Conservation (phyloP, 352 stramenopile genomes). For the Phytophthora sojae region DNA sequence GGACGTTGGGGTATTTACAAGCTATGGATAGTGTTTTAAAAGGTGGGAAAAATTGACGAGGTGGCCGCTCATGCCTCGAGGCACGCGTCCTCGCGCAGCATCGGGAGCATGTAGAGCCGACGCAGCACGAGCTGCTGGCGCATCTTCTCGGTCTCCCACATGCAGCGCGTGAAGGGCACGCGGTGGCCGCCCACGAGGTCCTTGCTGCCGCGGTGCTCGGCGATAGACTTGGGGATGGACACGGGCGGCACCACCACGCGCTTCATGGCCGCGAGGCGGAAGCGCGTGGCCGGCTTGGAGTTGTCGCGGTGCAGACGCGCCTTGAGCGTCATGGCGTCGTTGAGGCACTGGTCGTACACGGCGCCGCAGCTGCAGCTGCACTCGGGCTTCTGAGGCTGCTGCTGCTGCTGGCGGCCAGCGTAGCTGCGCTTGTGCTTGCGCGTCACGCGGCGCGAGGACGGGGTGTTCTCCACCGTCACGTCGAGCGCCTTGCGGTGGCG, state of each 20-base stretch:
- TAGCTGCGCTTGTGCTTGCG: slow-evolving; percentile 41
- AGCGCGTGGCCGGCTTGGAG: slow-evolving; percentile 42
- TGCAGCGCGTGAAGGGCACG: slow-evolving; percentile 68
- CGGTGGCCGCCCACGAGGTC: slow-evolving; percentile 64
- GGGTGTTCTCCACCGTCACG: slow-evolving; percentile 25
- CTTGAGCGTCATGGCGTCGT: slow-evolving; percentile 41
- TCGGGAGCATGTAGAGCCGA: slow-evolving; percentile 37
- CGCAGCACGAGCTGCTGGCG: slow-evolving; percentile 39
- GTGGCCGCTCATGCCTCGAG: slow-evolving; percentile 27
- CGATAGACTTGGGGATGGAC: slow-evolving; percentile 58
- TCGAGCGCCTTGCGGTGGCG: slow-evolving; percentile 25
- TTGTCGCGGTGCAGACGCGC: slow-evolving; percentile 28
- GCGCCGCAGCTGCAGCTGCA: slow-evolving; percentile 17
- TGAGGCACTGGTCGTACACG: slow-evolving; percentile 37
- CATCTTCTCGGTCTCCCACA: slow-evolving; percentile 77
- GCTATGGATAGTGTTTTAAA: slow-evolving; percentile 25
- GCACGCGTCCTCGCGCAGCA: slow-evolving; percentile 24
- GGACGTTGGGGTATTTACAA: slow-evolving; percentile 23
- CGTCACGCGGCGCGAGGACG: slow-evolving; percentile 29
- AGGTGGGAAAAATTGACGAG: too few relatives aligned
- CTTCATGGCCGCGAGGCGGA: slow-evolving; percentile 71
- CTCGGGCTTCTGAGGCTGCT: slow-evolving; percentile 12
- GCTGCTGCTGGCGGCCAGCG: slow-evolving; percentile 13
- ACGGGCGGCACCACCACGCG: slow-evolving; percentile 64
- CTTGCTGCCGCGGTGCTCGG: slow-evolving; percentile 43